phyloP scores from a whole-genome alignment of 768 basidiomycete genomes.

The Gymnopilus dilepis region DNA sequence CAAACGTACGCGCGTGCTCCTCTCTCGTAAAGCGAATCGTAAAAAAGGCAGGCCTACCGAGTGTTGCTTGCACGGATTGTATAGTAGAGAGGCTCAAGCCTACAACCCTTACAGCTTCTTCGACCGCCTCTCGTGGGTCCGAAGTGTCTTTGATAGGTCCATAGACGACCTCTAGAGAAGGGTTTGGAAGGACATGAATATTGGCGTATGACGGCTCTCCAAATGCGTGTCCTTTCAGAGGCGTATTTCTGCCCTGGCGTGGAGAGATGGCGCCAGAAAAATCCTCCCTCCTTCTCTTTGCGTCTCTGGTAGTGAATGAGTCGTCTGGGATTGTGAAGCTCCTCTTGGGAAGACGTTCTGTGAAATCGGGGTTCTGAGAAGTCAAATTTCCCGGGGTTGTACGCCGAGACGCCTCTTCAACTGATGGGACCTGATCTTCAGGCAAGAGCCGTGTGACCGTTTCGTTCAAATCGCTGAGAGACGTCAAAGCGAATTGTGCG shows the following conservation, averaged over 20 bases:
- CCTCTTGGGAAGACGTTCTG: background rate
- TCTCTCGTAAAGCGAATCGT: constrained; percentile 8
- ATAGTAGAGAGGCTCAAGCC: constrained; percentile 7
- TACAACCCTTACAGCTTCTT: constrained; percentile 13
- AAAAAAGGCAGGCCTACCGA: background rate
- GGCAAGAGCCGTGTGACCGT: background rate
- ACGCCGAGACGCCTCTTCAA: no score
- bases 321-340: background rate
- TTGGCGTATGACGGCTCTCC: no score
- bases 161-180: background rate
- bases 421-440: background rate
- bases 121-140: background rate
- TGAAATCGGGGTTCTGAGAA: background rate
- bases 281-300: background rate
- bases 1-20: constrained; percentile 15
- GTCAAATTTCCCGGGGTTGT: no score
- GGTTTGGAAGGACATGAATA: no score
- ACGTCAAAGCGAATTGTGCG: background rate
- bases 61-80: background rate
- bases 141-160: background rate
- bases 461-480: background rate
- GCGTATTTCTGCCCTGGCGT: background rate
- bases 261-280: background rate
- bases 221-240: no score
- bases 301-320: background rate